Evolutionary conservation across 2,329 filamentous ascomycete genomes (phyloP).

Genomic region (Claviceps africana): DNA sequence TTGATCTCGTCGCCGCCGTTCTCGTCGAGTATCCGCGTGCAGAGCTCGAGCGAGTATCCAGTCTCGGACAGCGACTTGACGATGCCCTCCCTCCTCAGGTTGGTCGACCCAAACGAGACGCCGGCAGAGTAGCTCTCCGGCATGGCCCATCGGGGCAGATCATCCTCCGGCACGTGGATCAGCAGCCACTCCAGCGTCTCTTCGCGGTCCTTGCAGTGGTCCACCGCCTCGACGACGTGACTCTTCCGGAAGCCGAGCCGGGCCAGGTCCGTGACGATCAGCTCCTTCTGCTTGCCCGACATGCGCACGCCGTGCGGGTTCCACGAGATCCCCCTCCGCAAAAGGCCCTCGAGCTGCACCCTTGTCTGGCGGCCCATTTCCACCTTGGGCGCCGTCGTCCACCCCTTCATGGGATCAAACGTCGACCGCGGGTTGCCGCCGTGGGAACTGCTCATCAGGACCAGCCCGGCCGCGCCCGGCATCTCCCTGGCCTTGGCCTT

Average conservation of each 20-base stretch:
- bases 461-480: conserved; percentile 42
- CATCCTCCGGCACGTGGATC: conserved; percentile 93
- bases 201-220: conserved; percentile 78
- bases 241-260: conserved; percentile 77
- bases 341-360: conserved; percentile 61
- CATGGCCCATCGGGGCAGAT: conserved; percentile 81
- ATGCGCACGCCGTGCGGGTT: conserved; percentile 66
- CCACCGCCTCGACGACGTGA: conserved; percentile 77
- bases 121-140: conserved; percentile 87
- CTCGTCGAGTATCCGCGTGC: conserved; percentile 60
- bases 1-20: conserved; percentile 57
- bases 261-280: conserved; percentile 58
- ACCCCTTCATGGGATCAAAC: conserved; percentile 51
- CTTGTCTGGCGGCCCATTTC: conserved; percentile 81
- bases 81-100: conserved; percentile 67
- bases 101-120: conserved; percentile 69
- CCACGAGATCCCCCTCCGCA: conserved; percentile 71
- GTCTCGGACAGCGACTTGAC: conserved; percentile 69
- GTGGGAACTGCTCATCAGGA: conserved; percentile 32
- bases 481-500: conserved; percentile 54
- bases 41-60: conserved; percentile 77
- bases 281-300: conserved; percentile 37
- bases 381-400: conserved; percentile 75
- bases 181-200: conserved; percentile 92
- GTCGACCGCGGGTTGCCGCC: conserved; percentile 17